Evolutionary conservation across 345 rosid species (phyloP).

Genomic region (rapeseed (Brassica napus)): Da-Ae NC_063447.1:40363501-40364000

Average conservation of each 20-base stretch:
- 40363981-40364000: constrained; percentile 87
- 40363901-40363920: constrained; percentile 5
- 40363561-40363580: constrained; percentile 4
- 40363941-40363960: constrained; percentile 99
- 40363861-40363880: background rate
- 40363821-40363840: background rate
- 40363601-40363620: background rate
- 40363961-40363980: constrained; percentile 80
- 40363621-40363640: background rate
- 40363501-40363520: constrained; percentile 84
- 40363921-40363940: constrained; percentile 6
- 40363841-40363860: background rate
- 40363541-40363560: background rate
- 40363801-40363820: background rate
- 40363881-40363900: constrained; percentile 8
- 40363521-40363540: constrained; percentile 4
- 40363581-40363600: background rate
- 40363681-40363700: background rate
- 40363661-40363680: background rate
- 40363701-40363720: constrained; percentile 7
- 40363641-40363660: background rate
- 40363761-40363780: background rate
- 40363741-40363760: background rate
- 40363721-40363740: background rate
- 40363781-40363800: constrained; percentile 12